A percentile compares a stretch with the other conserved stretches of the same genome.
Evolutionary conservation across 2,329 filamentous ascomycete species (phyloP).

Genomic region (Pseudogymnoascus sp.): DNA sequence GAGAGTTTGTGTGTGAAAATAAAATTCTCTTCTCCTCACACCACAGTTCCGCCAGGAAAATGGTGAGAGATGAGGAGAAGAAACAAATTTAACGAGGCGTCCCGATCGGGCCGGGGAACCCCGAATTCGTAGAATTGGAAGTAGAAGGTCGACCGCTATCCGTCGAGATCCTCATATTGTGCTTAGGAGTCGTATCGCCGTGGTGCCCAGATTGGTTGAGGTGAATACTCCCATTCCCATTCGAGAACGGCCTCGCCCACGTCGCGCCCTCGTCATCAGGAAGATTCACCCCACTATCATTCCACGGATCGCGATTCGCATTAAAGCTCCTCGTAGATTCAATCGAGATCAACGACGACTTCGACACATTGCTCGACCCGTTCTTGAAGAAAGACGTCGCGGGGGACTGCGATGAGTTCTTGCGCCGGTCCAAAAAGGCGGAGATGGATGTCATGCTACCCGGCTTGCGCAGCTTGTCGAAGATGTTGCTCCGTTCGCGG

Average conservation of each 20-base stretch:
- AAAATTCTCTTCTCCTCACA: not conserved
- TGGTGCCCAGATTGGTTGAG: conserved; percentile 52
- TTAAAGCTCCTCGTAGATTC: conserved; percentile 86
- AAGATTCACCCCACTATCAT: conserved; percentile 92
- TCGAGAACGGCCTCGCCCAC: conserved; percentile 52
- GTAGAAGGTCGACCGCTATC: conserved; percentile 89
- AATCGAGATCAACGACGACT: conserved; percentile 90
- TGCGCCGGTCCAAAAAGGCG: conserved; percentile 90
- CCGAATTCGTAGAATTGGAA: conserved; percentile 90
- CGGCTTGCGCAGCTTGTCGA: conserved; percentile 89
- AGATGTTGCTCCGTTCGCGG: conserved; percentile 72
- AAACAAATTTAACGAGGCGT: conserved; percentile 60
- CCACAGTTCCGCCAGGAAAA: not conserved
- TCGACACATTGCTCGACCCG: conserved; percentile 80
- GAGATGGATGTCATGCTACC: conserved; percentile 90
- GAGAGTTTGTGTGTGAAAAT: not conserved
- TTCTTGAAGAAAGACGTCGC: conserved; percentile 69
- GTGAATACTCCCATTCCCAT: conserved; percentile 56
- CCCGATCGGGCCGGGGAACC: conserved; percentile 89
- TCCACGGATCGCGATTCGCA: conserved; percentile 94
- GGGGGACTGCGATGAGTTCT: conserved; percentile 82
- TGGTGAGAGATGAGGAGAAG: conserved; percentile 22
- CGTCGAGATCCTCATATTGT: conserved; percentile 74
- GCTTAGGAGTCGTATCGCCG: conserved; percentile 76
- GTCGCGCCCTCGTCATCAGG: conserved; percentile 65